These are phyloP conservation scores for Fusarium mangiferae DNA, from an alignment of 2,329 filamentous ascomycete species.

Conservation along the genomic window DNA sequence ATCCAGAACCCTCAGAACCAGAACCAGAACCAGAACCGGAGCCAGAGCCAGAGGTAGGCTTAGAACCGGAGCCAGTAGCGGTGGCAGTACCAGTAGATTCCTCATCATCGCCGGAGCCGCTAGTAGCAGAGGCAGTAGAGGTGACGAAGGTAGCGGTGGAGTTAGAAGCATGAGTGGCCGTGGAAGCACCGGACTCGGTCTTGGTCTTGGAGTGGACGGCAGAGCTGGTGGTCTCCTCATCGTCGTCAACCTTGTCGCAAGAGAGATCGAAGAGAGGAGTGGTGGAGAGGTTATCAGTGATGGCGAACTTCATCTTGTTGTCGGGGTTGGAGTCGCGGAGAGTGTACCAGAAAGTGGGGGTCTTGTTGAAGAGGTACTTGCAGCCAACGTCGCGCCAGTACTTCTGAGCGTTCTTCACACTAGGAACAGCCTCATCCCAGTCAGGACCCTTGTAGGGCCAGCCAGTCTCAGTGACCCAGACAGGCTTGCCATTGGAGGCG, in stretches of 20 bases:
- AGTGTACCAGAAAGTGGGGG: conserved; percentile 70
- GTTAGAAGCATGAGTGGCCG: conserved; percentile 37
- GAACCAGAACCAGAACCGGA: not conserved
- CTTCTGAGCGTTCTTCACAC: conserved; percentile 66
- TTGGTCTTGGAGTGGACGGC: conserved; percentile 37
- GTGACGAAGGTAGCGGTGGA: conserved; percentile 55
- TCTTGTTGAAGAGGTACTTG: conserved; percentile 64
- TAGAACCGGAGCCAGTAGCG: conserved; percentile 16
- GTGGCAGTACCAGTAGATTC: conserved; percentile 54
- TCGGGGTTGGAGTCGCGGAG: conserved; percentile 70
- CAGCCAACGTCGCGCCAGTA: conserved; percentile 74
- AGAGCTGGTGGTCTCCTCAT: conserved; percentile 32
- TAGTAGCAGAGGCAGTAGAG: conserved; percentile 50
- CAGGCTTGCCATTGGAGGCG: conserved; percentile 62
- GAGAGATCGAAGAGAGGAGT: conserved; percentile 63
- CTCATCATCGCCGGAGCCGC: conserved; percentile 61
- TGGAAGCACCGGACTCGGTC: conserved; percentile 16
- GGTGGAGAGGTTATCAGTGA: conserved; percentile 64
- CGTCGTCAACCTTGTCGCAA: conserved; percentile 55
- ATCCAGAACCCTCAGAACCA: conserved; percentile 6
- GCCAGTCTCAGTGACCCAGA: conserved; percentile 73
- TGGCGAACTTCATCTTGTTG: conserved; percentile 67
- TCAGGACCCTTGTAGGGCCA: conserved; percentile 68
- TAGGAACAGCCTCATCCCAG: conserved; percentile 65
- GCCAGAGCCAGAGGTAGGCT: not conserved